Conservation (phyloP, 2,329 filamentous ascomycete species). For the Phialophora expanda region DNA sequence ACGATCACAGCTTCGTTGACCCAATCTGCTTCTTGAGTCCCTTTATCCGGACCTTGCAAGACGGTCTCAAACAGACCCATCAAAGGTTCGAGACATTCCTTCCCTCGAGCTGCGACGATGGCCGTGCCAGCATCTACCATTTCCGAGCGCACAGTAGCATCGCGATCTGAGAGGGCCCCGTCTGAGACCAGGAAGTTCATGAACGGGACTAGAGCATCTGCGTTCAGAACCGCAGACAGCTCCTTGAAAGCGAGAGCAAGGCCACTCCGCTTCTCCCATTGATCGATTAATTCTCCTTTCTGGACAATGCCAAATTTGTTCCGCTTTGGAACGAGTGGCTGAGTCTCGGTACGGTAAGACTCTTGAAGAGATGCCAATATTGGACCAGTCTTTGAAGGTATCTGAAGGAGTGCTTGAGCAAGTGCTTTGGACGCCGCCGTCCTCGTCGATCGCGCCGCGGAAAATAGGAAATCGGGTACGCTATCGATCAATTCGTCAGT, state of each 20-base stretch:
- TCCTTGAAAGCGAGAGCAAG: constrained; percentile 86
- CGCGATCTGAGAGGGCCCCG: constrained; percentile 85
- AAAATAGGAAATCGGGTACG: constrained; percentile 79
- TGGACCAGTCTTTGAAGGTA: constrained; percentile 64
- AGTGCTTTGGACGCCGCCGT: constrained; percentile 81
- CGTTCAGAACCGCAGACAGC: constrained; percentile 72
- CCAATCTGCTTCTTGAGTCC: constrained; percentile 79
- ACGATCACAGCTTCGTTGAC: constrained; percentile 98
- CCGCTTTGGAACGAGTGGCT: constrained; percentile 79
- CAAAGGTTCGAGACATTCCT: constrained; percentile 79
- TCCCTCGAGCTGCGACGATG: constrained; percentile 80
- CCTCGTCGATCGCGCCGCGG: constrained; percentile 78
- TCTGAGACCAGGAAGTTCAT: constrained; percentile 83
- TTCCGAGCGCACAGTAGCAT: constrained; percentile 75
- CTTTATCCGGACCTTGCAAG: constrained; percentile 82
- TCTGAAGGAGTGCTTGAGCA: constrained; percentile 70
- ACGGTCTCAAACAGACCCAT: constrained; percentile 92
- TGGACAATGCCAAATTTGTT: constrained; percentile 94
- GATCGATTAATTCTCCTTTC: constrained; percentile 84
- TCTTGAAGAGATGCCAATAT: constrained; percentile 70
- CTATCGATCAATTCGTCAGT: constrained; percentile 67
- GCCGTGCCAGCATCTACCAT: constrained; percentile 90
- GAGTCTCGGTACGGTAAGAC: constrained; percentile 78
- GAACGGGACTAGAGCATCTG: constrained; percentile 73
- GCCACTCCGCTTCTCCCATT: constrained; percentile 89